Conservation (phyloP, 768 basidiomycete species). For the Tulasnella sp. region DNA sequence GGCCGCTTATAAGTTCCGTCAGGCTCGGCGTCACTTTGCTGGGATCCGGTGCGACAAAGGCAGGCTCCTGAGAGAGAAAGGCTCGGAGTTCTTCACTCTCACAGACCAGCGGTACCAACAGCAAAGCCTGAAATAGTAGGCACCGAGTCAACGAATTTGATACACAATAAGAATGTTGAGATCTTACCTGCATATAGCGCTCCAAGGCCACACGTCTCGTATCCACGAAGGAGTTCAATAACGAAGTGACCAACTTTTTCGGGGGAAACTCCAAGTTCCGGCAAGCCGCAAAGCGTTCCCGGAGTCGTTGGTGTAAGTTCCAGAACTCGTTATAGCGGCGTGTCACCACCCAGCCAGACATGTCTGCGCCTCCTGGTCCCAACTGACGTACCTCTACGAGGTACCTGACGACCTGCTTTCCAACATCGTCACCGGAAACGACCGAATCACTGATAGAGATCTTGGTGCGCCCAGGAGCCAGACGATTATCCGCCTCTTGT, state of each 20-base stretch:
- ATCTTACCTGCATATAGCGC: conserved; percentile 75
- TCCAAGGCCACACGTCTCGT: conserved; percentile 66
- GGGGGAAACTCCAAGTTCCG: conserved; percentile 80
- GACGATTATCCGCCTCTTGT: conserved; percentile 82
- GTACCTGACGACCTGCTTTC: conserved; percentile 85
- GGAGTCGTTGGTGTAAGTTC: conserved; percentile 73
- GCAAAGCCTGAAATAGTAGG: conserved; percentile 43
- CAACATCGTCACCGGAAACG: conserved; percentile 44
- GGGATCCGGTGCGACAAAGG: conserved; percentile 53
- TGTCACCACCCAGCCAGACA: conserved; percentile 87
- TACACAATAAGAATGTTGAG: background rate
- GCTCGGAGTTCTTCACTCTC: conserved; percentile 70
- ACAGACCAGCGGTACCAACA: conserved; percentile 62
- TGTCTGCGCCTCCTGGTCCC: conserved; percentile 61
- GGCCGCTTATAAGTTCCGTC: conserved; percentile 44
- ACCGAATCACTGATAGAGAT: conserved; percentile 80
- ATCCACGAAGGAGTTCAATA: conserved; percentile 84
- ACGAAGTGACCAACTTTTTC: conserved; percentile 79
- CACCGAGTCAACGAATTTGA: background rate
- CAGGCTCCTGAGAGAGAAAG: conserved; percentile 82
- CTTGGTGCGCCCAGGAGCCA: conserved; percentile 71
- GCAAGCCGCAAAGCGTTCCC: conserved; percentile 59
- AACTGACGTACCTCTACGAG: conserved; percentile 86
- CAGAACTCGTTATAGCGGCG: conserved; percentile 92
- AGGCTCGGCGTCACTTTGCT: conserved; percentile 30